phyloP scores from a whole-genome alignment of 2,329 filamentous ascomycete species.

The Colletotrichum paranaense region DNA sequence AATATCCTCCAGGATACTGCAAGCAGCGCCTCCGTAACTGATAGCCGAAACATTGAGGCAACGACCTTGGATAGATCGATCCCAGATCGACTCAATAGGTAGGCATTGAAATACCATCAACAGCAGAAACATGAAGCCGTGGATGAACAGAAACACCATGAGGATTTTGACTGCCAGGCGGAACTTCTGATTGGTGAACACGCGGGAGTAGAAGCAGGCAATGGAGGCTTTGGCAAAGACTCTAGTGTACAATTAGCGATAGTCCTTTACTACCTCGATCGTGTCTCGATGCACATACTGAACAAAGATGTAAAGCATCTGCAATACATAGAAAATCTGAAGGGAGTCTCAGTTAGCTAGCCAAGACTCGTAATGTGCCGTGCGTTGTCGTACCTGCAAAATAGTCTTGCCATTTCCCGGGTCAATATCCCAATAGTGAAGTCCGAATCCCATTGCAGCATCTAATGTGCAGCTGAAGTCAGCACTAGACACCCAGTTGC shows the following conservation, averaged over 20 bases:
- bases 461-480: neutral
- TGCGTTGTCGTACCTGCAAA: constrained; percentile 13
- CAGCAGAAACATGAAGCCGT: constrained; percentile 33
- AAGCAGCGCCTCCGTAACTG: constrained; percentile 21
- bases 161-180: constrained; percentile 4
- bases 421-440: constrained; percentile 40
- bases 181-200: constrained; percentile 35
- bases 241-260: neutral
- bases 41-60: constrained; percentile 28
- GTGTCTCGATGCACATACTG: constrained; percentile 14
- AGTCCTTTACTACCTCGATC: neutral
- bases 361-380: neutral
- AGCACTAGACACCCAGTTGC: neutral
- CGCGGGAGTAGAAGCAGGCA: constrained; percentile 38
- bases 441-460: constrained; percentile 36
- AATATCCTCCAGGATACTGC: constrained; percentile 36
- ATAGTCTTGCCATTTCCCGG: constrained; percentile 25
- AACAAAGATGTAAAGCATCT: constrained; percentile 41
- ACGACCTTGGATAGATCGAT: constrained; percentile 12
- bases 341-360: neutral
- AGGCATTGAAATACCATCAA: constrained; percentile 38
- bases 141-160: constrained; percentile 27
- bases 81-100: constrained; percentile 35
- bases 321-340: constrained; percentile 37
- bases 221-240: constrained; percentile 40